These are phyloP conservation scores for Aspergillus baeticus DNA, from an alignment of 495 filamentous ascomycete genomes.

Conservation along the genomic window DNA sequence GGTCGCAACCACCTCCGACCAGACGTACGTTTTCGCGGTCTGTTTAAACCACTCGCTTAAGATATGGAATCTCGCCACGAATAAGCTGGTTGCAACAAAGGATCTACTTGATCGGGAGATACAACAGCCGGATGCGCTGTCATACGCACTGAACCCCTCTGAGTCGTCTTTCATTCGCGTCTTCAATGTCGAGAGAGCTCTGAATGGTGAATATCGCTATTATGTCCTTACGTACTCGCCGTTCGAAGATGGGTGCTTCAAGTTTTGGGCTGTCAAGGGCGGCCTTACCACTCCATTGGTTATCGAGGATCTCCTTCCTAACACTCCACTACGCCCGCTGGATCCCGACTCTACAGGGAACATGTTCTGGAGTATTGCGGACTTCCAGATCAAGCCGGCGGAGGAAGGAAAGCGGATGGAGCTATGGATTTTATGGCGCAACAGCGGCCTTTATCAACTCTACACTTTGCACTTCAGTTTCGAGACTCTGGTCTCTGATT, in stretches of 20 bases:
- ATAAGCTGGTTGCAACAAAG: constrained; percentile 66
- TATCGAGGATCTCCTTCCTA: constrained; percentile 68
- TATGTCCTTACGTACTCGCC: constrained; percentile 85
- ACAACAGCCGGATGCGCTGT: constrained; percentile 54
- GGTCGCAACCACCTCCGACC: constrained; percentile 61
- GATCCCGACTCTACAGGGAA: constrained; percentile 66
- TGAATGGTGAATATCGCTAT: constrained; percentile 61
- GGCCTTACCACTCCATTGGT: constrained; percentile 60
- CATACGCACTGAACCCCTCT: constrained; percentile 74
- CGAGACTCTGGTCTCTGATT: constrained; percentile 50
- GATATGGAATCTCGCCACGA: constrained; percentile 78
- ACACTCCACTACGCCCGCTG: constrained; percentile 60
- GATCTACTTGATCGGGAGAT: constrained; percentile 65
- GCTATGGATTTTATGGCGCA: constrained; percentile 86
- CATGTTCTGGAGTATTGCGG: constrained; percentile 83
- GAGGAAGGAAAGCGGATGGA: constrained; percentile 55
- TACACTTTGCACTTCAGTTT: constrained; percentile 62
- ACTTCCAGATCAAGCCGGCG: constrained; percentile 67
- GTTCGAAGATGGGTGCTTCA: constrained; percentile 83
- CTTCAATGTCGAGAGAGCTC: constrained; percentile 53
- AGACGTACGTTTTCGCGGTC: constrained; percentile 75
- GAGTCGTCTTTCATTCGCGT: constrained; percentile 71
- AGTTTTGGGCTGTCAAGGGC: constrained; percentile 82
- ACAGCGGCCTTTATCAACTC: constrained; percentile 73
- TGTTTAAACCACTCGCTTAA: constrained; percentile 84